Conservation (phyloP, 2,329 filamentous ascomycete genomes). For the Stemphylium lycopersici region DNA sequence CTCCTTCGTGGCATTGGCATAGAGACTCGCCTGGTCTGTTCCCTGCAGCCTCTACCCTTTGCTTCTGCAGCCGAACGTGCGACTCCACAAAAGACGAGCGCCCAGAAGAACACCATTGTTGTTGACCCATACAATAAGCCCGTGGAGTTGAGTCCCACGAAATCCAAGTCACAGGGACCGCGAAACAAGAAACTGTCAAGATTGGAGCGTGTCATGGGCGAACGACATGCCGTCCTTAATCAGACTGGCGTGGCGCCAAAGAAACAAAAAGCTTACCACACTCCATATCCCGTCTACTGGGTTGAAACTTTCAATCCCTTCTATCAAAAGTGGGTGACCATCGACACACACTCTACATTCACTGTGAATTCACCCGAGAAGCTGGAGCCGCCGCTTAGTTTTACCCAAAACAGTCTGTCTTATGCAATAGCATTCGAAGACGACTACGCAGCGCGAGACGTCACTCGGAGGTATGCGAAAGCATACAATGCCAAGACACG, state of each 20-base stretch:
- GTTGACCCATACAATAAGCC: constrained; percentile 42
- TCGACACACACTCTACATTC: constrained; percentile 83
- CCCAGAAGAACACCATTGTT: constrained; percentile 30
- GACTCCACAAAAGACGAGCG: constrained; percentile 32
- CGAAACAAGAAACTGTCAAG: constrained; percentile 42
- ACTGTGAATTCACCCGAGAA: constrained; percentile 76
- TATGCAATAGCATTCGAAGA: constrained; percentile 88
- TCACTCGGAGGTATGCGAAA: constrained; percentile 86
- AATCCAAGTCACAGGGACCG: constrained; percentile 23
- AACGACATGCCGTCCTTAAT: constrained; percentile 34
- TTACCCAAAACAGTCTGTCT: constrained; percentile 75
- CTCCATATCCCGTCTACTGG: constrained; percentile 87
- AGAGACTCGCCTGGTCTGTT: constrained; percentile 83
- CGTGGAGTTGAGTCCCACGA: constrained; percentile 23
- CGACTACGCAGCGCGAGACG: constrained; percentile 78
- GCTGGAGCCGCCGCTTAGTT: constrained; percentile 82
- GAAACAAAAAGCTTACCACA: constrained; percentile 65
- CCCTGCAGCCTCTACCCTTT: constrained; percentile 81
- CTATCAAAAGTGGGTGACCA: constrained; percentile 88
- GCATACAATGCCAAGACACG: constrained; percentile 90
- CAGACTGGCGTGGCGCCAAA: constrained; percentile 42
- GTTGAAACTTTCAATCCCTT: constrained; percentile 87
- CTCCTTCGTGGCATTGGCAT: constrained; percentile 83
- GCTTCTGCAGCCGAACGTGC: constrained; percentile 49
- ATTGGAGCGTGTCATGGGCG: constrained; percentile 40